Evolutionary conservation across 1,139 yeast genomes (phyloP).

Genomic region (Saccharomyces hybrid): DNA sequence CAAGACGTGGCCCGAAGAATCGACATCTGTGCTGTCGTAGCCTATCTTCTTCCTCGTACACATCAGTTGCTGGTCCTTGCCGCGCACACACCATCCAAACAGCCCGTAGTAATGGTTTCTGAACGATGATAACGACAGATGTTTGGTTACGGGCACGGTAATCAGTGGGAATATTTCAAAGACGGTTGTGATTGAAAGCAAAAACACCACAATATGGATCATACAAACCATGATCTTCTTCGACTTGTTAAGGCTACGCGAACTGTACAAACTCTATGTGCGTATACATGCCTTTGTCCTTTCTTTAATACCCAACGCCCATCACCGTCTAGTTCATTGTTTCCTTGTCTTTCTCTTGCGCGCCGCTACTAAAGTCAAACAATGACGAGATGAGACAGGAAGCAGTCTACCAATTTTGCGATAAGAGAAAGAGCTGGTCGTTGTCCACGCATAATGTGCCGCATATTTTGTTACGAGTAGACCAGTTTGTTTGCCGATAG

Average conservation of each 20-base stretch:
- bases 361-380: background rate
- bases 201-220: background rate
- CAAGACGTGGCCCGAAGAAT: constrained; percentile 25
- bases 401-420: background rate
- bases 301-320: background rate
- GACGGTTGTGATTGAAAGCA: constrained; percentile 10
- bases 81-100: constrained; percentile 62
- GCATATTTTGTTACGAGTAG: background rate
- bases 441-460: background rate
- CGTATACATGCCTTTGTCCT: background rate
- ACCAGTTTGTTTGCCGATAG: background rate
- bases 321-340: background rate
- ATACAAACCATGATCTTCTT: background rate
- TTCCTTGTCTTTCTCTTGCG: background rate
- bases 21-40: constrained; percentile 29
- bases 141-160: constrained; percentile 49
- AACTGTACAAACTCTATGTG: background rate
- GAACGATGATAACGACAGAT: constrained; percentile 42
- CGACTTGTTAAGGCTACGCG: background rate
- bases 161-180: constrained; percentile 22
- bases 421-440: background rate
- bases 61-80: constrained; percentile 36
- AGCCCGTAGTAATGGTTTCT: constrained; percentile 63
- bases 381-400: background rate
- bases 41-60: constrained; percentile 41